Conservation (phyloP, 805 yeast genomes). For the Candida hungchunana region DNA sequence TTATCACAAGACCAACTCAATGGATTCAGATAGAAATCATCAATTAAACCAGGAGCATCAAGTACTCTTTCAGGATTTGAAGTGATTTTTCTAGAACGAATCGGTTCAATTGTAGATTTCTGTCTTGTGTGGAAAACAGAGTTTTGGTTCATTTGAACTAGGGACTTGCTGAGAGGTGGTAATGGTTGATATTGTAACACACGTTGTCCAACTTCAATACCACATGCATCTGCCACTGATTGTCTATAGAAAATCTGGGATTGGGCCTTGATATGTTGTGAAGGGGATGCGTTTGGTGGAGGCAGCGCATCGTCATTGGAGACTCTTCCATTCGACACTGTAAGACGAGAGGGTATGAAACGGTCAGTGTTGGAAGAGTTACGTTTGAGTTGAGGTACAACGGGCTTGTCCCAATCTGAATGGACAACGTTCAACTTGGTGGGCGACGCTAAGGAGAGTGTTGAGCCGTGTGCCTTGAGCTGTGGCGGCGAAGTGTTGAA, state of each 20-base stretch:
- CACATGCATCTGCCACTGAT: conserved; percentile 93
- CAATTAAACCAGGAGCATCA: conserved; percentile 93
- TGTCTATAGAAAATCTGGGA: conserved; percentile 53
- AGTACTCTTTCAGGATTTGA: conserved; percentile 88
- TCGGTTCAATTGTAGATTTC: conserved; percentile 43
- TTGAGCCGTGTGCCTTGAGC: conserved; percentile 28
- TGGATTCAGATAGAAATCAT: conserved; percentile 86
- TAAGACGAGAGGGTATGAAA: conserved; percentile 56
- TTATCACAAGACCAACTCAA: conserved; percentile 85
- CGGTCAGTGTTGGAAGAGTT: conserved; percentile 41
- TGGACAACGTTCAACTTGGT: conserved; percentile 42
- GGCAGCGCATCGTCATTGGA: conserved; percentile 36
- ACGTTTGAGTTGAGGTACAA: conserved; percentile 20
- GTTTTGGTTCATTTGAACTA: conserved; percentile 22
- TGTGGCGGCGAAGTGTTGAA: conserved; percentile 18
- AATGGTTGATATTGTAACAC: conserved; percentile 83
- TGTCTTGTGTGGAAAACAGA: conserved; percentile 27
- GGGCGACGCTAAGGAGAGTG: conserved; percentile 40
- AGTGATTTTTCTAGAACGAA: conserved; percentile 73
- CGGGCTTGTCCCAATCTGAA: conserved; percentile 30
- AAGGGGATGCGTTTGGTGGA: conserved; percentile 44
- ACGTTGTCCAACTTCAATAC: conserved; percentile 75
- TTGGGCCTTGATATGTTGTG: conserved; percentile 39
- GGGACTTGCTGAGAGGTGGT: conserved; percentile 53
- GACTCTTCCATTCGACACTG: conserved; percentile 43